Evolutionary conservation across 495 filamentous ascomycete genomes (phyloP), one percentile per base, ranked within the genome.

Genomic region (Aspergillus taichungensis): DNA sequence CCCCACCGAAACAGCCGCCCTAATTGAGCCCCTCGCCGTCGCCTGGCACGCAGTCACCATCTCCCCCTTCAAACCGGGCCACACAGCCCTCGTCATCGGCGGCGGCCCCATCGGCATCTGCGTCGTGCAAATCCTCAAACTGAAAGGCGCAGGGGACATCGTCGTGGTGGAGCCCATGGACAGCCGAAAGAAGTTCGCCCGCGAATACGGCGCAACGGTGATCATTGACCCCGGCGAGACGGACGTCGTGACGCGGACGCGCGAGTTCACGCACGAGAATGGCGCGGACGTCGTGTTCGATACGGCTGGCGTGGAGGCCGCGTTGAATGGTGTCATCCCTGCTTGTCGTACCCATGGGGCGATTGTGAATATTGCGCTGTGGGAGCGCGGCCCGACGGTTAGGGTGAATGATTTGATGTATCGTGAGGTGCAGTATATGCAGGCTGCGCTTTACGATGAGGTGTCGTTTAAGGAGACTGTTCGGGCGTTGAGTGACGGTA

Each of bases 11-110:
- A 37, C 54, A 31, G 34, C 47, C 68, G 78, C 79, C 1, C 66
- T 79, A 10, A 60, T 83, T 37, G 79, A 84, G 46, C 80, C 79
- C 1, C 63, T 84, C 0, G 62, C 76, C 11, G 79, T 83, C 8
- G 80, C 69, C 46, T 83, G 78, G 79, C 79, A 84, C 54, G 78
- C 75, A n/a, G 72, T 83, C 30, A 71, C 67, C 13, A 67, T 45
- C 71, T 64, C 34, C 65, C 72, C 0, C 61, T 77, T 51, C 67
- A 76, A 46, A 50, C 53, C 14, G 62, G 66, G 10, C 66, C 74
- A 40, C 18, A 64, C 64, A 0, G 69, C 68, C 5, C 57, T 84
- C 13, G 64, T 84, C 18, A 56, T 82, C 9, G 80, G 80, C 6
- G 78, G 69, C 5, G 80, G 80, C 0, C 79, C 80, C 0, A 82